Conservation (phyloP, 2,329 filamentous ascomycete species). For the Penicillium sp. region DNA sequence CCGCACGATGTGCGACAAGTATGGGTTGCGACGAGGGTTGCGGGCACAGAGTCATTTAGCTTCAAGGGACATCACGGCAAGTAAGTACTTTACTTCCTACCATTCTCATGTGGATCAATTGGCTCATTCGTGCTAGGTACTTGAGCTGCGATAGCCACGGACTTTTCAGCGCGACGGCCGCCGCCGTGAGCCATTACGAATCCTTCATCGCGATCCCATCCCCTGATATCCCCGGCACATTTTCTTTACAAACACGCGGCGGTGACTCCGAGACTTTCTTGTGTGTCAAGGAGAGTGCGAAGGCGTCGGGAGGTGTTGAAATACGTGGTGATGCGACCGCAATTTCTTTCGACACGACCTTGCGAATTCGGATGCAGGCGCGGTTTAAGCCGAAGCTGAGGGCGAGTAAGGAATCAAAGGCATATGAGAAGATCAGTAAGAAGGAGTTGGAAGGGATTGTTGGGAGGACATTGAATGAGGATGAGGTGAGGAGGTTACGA, state of each 20-base stretch:
- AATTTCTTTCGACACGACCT: conserved; percentile 66
- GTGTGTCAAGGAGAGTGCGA: conserved; percentile 54
- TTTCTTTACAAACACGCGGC: conserved; percentile 66
- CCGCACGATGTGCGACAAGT: conserved; percentile 95
- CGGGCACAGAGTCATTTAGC: conserved; percentile 75
- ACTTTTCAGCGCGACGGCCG: conserved; percentile 69
- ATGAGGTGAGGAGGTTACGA: conserved; percentile 82
- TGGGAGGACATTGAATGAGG: conserved; percentile 72
- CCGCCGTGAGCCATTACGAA: conserved; percentile 82
- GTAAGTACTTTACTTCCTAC: conserved; percentile 43
- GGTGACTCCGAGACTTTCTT: conserved; percentile 66
- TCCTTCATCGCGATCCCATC: conserved; percentile 67
- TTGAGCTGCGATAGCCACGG: conserved; percentile 83
- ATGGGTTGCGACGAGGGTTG: conserved; percentile 82
- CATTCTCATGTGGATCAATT: neutral
- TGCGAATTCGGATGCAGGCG: conserved; percentile 90
- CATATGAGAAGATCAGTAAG: conserved; percentile 78
- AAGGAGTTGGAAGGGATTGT: conserved; percentile 80
- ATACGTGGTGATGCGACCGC: conserved; percentile 72
- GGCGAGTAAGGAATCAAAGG: conserved; percentile 78
- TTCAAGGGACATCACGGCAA: conserved; percentile 89
- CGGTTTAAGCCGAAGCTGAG: conserved; percentile 83
- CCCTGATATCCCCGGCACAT: conserved; percentile 65
- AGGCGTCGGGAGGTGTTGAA: conserved; percentile 55
- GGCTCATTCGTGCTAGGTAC: conserved; percentile 46